Conservation (phyloP, 2,329 filamentous ascomycete genomes). For the Ophiocordyceps australis region DNA sequence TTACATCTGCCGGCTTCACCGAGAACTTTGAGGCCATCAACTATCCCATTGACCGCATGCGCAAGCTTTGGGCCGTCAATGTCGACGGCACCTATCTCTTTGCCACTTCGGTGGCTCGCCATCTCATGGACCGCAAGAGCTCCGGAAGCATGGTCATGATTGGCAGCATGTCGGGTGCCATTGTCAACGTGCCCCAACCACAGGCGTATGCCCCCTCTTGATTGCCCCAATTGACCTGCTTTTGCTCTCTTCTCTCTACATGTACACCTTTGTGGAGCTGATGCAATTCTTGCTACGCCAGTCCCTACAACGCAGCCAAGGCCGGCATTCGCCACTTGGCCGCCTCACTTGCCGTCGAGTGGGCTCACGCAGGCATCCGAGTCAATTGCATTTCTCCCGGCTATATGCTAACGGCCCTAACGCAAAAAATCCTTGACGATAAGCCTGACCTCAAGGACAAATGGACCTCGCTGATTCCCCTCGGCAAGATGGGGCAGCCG, state of each 20-base stretch:
- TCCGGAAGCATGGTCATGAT: constrained; percentile 84
- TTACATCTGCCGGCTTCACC: constrained; percentile 92
- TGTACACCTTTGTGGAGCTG: neutral
- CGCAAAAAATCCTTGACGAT: constrained; percentile 84
- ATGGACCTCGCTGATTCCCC: constrained; percentile 84
- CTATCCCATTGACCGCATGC: constrained; percentile 79
- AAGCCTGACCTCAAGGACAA: constrained; percentile 78
- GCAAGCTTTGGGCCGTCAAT: constrained; percentile 89
- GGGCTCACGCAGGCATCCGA: constrained; percentile 72
- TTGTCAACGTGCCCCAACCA: constrained; percentile 90
- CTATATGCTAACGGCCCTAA: constrained; percentile 93
- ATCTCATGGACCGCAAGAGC: constrained; percentile 66
- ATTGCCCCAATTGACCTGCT: no score
- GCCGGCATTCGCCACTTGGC: constrained; percentile 82
- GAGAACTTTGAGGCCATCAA: constrained; percentile 88
- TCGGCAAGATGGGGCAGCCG: constrained; percentile 83
- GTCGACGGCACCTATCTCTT: constrained; percentile 87
- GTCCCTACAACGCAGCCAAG: constrained; percentile 83
- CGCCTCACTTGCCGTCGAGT: constrained; percentile 79
- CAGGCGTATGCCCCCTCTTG: constrained; percentile 39
- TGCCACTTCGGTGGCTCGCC: constrained; percentile 66
- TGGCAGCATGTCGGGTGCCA: constrained; percentile 82
- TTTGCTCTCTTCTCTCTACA: neutral
- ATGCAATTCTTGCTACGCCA: constrained; percentile 11
- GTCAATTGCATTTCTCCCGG: constrained; percentile 93